Percentiles rank a stretch among this genome's conserved stretches.
Conservation (phyloP, 2,329 filamentous ascomycete species). For the Aspergillus costaricaensis region DNA sequence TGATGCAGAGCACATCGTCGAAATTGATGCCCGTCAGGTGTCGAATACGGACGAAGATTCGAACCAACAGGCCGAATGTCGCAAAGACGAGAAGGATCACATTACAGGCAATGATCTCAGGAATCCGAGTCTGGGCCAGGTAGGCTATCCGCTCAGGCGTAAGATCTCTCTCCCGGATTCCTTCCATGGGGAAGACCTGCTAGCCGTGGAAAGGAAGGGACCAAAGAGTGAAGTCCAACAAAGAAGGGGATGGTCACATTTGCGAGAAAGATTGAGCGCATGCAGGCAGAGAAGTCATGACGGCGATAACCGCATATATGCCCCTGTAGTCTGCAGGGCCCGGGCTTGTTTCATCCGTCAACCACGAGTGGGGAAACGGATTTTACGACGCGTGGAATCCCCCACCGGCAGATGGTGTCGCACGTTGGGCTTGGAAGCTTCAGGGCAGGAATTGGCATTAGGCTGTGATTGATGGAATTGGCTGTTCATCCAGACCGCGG, state of each 20-base stretch:
- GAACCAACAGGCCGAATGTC: slow-evolving; percentile 15
- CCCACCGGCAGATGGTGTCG: neutral
- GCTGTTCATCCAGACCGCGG: neutral
- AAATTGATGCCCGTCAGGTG: slow-evolving; percentile 19
- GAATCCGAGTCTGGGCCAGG: slow-evolving; percentile 13
- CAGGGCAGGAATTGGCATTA: neutral
- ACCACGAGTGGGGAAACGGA: slow-evolving; percentile 1
- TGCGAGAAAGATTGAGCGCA: neutral
- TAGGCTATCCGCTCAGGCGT: slow-evolving; percentile 16
- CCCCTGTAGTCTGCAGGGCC: slow-evolving; percentile 2
- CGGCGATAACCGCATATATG: slow-evolving; percentile 5
- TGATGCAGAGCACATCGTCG: slow-evolving; percentile 21
- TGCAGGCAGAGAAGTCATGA: neutral
- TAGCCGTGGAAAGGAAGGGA: slow-evolving; percentile 8
- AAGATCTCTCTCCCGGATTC: slow-evolving; percentile 12
- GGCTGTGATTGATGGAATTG: neutral
- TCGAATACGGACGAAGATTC: slow-evolving; percentile 19
- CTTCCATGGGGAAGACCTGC: slow-evolving; percentile 15
- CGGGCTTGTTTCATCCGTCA: slow-evolving; percentile 12
- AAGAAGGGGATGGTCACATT: slow-evolving; percentile 7
- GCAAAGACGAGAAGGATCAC: slow-evolving; percentile 12
- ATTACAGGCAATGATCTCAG: slow-evolving; percentile 21
- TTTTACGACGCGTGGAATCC: slow-evolving; percentile 10
- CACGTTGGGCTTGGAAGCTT: neutral
- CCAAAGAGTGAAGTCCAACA: neutral